A percentile compares a stretch with the other conserved stretches of the same genome.
phyloP scores from a whole-genome alignment of 129 eudicot species.

The Flaveria linearis region DNA sequence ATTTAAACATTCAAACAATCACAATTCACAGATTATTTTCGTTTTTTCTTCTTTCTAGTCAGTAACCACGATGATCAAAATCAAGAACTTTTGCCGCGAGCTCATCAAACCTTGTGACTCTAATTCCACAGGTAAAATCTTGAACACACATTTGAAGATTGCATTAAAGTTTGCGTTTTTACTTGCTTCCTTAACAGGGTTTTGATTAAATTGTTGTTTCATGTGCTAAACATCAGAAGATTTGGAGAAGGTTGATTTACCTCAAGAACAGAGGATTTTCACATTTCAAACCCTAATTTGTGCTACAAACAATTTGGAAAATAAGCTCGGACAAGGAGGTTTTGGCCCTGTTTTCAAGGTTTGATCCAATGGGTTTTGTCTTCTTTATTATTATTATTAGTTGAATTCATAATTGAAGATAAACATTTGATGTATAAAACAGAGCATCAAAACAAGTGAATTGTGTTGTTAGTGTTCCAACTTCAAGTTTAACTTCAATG shows the following conservation, averaged over 20 bases:
- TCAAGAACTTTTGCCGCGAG: constrained; percentile 38
- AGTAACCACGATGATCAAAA: constrained; percentile 41
- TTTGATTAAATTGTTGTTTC: neutral
- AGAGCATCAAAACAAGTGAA: no score
- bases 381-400: neutral
- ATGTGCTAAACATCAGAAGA: constrained; percentile 42
- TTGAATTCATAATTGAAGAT: constrained; percentile 8
- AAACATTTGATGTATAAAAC: neutral
- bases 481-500: no score
- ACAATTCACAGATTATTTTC: neutral
- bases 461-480: no score
- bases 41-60: neutral
- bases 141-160: neutral
- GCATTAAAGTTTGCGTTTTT: constrained; percentile 9
- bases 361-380: neutral
- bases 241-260: constrained; percentile 47
- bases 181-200: neutral
- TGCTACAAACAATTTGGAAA: constrained; percentile 64
- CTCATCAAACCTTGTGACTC: constrained; percentile 45
- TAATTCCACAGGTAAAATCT: constrained; percentile 40
- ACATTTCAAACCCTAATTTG: constrained; percentile 49
- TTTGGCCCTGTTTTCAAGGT: constrained; percentile 93
- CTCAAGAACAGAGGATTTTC: constrained; percentile 65
- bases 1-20: constrained; percentile 6
- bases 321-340: constrained; percentile 88